Percentiles rank a stretch among this genome's conserved stretches.
Evolutionary conservation across 1,284 basidiomycete genomes (phyloP).

Genomic region (Ganoderma lingzhi): DNA sequence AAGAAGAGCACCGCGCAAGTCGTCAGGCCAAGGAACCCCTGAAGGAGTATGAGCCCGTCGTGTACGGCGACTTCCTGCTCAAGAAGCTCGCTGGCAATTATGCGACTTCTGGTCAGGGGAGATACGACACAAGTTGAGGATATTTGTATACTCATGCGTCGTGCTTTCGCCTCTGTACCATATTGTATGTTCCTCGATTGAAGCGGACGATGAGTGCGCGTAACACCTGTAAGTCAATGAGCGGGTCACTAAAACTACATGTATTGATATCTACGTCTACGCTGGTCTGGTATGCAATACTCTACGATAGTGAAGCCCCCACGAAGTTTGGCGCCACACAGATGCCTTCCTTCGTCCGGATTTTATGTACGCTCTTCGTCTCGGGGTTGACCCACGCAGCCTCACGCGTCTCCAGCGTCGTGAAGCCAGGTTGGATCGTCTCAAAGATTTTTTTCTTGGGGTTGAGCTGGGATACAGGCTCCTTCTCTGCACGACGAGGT

Average conservation of each 20-base stretch:
- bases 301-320: conserved; percentile 81
- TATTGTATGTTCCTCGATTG: not conserved
- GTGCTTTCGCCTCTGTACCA: not conserved
- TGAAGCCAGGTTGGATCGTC: conserved; percentile 92
- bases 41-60: conserved; percentile 53
- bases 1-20: conserved; percentile 37
- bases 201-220: not conserved
- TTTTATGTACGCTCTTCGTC: conserved; percentile 84
- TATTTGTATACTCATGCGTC: not conserved
- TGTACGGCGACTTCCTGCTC: conserved; percentile 80
- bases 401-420: conserved; percentile 84
- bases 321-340: conserved; percentile 85
- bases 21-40: conserved; percentile 18
- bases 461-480: conserved; percentile 85
- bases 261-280: conserved; percentile 11
- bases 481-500: conserved; percentile 55
- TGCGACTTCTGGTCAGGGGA: conserved; percentile 47
- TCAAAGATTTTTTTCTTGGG: conserved; percentile 99
- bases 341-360: conserved; percentile 86
- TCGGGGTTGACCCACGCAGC: conserved; percentile 91
- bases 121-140: conserved; percentile 39
- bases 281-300: not conserved
- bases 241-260: conserved; percentile 8
- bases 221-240: conserved; percentile 41
- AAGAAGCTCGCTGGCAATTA: conserved; percentile 81